Percentiles rank a stretch among this genome's conserved stretches.
These are phyloP conservation scores for Apiospora hydei DNA, from an alignment of 2,329 filamentous ascomycete species.

Conservation along the genomic window DNA sequence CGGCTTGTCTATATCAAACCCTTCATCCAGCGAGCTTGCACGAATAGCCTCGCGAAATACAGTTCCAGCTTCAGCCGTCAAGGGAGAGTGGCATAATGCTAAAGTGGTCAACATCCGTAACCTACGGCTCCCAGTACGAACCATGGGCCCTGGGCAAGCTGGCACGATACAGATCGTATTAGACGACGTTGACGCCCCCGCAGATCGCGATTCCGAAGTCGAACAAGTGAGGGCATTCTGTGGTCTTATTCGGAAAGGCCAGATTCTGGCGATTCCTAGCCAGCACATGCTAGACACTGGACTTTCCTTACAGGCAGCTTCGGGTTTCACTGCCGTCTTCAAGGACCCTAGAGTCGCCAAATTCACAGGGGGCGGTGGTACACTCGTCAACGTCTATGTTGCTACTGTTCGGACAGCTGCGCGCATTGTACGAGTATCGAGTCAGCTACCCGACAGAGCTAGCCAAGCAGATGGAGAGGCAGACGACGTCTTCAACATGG, in stretches of 20 bases:
- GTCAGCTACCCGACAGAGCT: constrained; percentile 37
- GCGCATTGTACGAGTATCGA: constrained; percentile 68
- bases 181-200: constrained; percentile 43
- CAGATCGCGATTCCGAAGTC: constrained; percentile 36
- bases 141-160: constrained; percentile 80
- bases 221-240: constrained; percentile 41
- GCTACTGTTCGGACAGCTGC: constrained; percentile 86
- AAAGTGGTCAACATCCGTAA: constrained; percentile 88
- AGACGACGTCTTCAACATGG: constrained; percentile 66
- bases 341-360: constrained; percentile 66
- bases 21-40: constrained; percentile 60
- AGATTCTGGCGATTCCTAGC: constrained; percentile 76
- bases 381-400: constrained; percentile 81
- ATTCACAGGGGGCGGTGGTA: constrained; percentile 72
- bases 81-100: constrained; percentile 80
- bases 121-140: constrained; percentile 81
- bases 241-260: constrained; percentile 74
- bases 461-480: constrained; percentile 47
- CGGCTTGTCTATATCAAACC: constrained; percentile 60
- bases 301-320: constrained; percentile 68
- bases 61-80: constrained; percentile 58
- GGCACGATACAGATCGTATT: constrained; percentile 85
- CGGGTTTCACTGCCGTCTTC: constrained; percentile 76
- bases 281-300: constrained; percentile 63
- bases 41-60: constrained; percentile 61